Conservation (phyloP, 2,329 filamentous ascomycete genomes). For the Neofusicoccum ribis region DNA sequence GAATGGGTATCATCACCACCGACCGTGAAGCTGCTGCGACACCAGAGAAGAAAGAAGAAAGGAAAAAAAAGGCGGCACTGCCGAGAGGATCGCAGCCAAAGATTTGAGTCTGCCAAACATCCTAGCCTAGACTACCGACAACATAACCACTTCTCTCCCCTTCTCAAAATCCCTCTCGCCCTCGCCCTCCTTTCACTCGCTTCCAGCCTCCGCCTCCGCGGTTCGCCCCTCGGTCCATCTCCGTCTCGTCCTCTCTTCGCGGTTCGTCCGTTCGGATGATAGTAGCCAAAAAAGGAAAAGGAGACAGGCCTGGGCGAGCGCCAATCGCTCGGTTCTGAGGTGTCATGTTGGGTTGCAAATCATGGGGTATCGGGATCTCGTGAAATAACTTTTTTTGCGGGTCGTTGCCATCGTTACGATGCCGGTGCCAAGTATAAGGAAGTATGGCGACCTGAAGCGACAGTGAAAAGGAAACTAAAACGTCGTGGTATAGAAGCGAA, state of each 20-base stretch:
- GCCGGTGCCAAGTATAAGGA: slow-evolving; percentile 21
- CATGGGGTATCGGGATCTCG: slow-evolving; percentile 47
- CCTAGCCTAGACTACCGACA: slow-evolving; percentile 22
- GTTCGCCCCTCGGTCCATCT: slow-evolving; percentile 17
- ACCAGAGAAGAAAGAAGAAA: not conserved
- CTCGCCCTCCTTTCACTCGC: slow-evolving; percentile 20
- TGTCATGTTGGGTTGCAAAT: slow-evolving; percentile 37
- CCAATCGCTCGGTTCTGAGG: slow-evolving; percentile 22
- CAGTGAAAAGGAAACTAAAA: slow-evolving; percentile 18
- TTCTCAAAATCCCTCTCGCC: slow-evolving; percentile 20
- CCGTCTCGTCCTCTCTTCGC: slow-evolving; percentile 7
- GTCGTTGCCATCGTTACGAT: slow-evolving; percentile 24
- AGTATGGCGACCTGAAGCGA: slow-evolving; percentile 22
- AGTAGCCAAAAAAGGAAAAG: slow-evolving; percentile 19
- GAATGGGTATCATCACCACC: slow-evolving; percentile 13
- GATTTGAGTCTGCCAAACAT: slow-evolving; percentile 20
- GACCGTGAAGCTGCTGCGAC: not conserved
- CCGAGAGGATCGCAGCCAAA: slow-evolving; percentile 18
- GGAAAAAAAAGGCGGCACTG: slow-evolving; percentile 1
- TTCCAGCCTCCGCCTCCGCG: slow-evolving; percentile 21
- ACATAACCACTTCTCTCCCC: slow-evolving; percentile 22
- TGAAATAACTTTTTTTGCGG: slow-evolving; percentile 28
- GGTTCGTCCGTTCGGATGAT: slow-evolving; percentile 14
- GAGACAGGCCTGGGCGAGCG: slow-evolving; percentile 19
- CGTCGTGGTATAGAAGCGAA: slow-evolving; percentile 21